Evolutionary conservation across 2,329 filamentous ascomycete species (phyloP).

Genomic region (Boeremia exigua): DNA sequence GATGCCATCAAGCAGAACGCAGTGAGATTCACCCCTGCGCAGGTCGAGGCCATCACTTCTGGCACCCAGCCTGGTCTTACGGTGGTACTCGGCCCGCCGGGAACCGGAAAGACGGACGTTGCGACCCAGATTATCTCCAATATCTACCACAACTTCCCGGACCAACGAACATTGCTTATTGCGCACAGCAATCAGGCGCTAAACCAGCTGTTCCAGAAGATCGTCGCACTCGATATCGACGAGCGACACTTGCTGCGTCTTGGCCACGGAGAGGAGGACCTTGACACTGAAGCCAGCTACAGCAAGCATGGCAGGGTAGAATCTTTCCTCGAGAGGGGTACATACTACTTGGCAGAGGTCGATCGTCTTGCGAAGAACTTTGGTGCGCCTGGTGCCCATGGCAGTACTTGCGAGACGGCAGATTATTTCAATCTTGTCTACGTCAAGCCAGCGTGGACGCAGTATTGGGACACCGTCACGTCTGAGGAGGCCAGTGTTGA

Average conservation of each 20-base stretch:
- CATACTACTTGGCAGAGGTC: slow-evolving; percentile 80
- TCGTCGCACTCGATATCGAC: slow-evolving; percentile 94
- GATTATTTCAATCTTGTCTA: slow-evolving; percentile 97
- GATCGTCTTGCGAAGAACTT: slow-evolving; percentile 84
- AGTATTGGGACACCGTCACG: slow-evolving; percentile 73
- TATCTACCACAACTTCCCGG: slow-evolving; percentile 96
- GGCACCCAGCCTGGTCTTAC: slow-evolving; percentile 94
- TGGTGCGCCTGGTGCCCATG: slow-evolving; percentile 89
- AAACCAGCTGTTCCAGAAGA: slow-evolving; percentile 98
- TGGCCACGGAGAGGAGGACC: slow-evolving; percentile 93
- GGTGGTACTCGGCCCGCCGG: slow-evolving; percentile 91
- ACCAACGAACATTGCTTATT: slow-evolving; percentile 87
- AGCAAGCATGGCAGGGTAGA: slow-evolving; percentile 95
- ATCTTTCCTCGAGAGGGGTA: slow-evolving; percentile 89
- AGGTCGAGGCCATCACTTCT: slow-evolving; percentile 90
- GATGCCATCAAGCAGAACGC: slow-evolving; percentile 82
- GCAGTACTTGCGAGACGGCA: slow-evolving; percentile 93
- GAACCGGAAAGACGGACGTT: slow-evolving; percentile 98
- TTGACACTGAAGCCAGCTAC: slow-evolving; percentile 84
- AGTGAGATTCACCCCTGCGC: slow-evolving; percentile 87
- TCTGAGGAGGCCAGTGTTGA: slow-evolving; percentile 62
- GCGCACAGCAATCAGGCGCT: slow-evolving; percentile 98
- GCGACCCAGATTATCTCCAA: slow-evolving; percentile 99
- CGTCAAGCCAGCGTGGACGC: slow-evolving; percentile 84
- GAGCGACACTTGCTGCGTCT: slow-evolving; percentile 90